Conservation (phyloP, 257 asterid genomes). For the Capsicum chinense region DNA sequence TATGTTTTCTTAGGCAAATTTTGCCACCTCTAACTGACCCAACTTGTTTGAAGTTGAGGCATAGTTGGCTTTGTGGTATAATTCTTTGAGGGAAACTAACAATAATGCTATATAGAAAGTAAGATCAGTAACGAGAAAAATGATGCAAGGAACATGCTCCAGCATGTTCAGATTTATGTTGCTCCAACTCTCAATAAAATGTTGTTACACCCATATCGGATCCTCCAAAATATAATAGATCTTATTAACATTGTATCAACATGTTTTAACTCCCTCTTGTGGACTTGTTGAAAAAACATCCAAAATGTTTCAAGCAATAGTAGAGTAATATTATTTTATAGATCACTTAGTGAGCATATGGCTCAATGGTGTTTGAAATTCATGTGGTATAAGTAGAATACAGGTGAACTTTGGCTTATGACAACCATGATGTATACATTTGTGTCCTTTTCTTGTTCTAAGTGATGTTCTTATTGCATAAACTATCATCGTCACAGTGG, state of each 20-base stretch:
- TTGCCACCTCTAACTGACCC: too few species aligned
- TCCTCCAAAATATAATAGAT: not conserved
- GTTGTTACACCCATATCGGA: too few species aligned
- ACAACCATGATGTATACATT: too few species aligned
- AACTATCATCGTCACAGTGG: too few species aligned
- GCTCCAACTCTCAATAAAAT: not conserved
- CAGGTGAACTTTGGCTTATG: too few species aligned
- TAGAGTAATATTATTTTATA: not conserved
- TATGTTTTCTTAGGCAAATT: too few species aligned
- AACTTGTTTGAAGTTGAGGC: too few species aligned
- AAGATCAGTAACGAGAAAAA: not conserved
- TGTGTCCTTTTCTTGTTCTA: too few species aligned
- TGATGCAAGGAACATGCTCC: not conserved
- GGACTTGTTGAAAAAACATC: not conserved
- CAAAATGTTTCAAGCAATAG: not conserved
- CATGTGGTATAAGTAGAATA: not conserved
- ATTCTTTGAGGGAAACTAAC: too few species aligned
- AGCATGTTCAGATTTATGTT: not conserved
- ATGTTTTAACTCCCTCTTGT: not conserved
- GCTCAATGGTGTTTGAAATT: not conserved
- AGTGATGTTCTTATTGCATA: too few species aligned
- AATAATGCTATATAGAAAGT: not conserved
- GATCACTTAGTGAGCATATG: not conserved
- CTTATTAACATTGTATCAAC: not conserved
- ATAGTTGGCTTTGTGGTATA: too few species aligned